Base-by-base conservation (phyloP, 371 early-diverging fungal species). In the Mortierella sp. region DNA sequence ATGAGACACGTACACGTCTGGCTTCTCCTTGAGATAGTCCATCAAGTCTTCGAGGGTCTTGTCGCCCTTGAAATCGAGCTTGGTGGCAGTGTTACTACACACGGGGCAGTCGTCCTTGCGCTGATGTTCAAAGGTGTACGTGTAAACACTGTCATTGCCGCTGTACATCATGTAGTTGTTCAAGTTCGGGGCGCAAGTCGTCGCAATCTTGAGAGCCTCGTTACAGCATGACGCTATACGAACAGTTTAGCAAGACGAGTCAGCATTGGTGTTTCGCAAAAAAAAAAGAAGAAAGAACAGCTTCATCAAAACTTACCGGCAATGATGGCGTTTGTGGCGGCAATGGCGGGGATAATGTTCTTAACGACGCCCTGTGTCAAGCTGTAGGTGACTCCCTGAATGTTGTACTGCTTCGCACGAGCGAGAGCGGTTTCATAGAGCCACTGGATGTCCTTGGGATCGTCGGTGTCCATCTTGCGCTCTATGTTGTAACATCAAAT, bases 121-220 rank as follows among this genome's bases (percentile, higher is more conserved):
- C 86, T 95, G 93, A 75, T 95, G 94, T 67, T 94, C 91, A 89
- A 98, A 98, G 1, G 97, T 96, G 81, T 96, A 94, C 4, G 97
- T 96, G 88, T 98, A 98, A 31, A 98, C 89, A 40, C 97, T 95
- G 67, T 91, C 93, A 76, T 96, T 96, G 71, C 98, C 99, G 10
- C 94, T 95, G 88, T 98, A 99, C 94, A 98, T 96, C 96, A 98
- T 95, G 88, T 98, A 99, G 86, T 98, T 98, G 89, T 97, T 92
- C 76, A 98, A 89, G 76, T 88, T 91, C 54, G 93, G 91, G 24
- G 94, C 93, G 70, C 93, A 90, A 16, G 87, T 91, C 2, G 98
- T 97, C 16, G 95, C 95, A 21, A 98, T 86, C 87, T 99, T 99
- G 88, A 97, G 94, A 0, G 97, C 98, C 89, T 99, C 99, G 78